Evolutionary conservation across 2,329 filamentous ascomycete species (phyloP).

Genomic region (Cordyceps pruinosa): DNA sequence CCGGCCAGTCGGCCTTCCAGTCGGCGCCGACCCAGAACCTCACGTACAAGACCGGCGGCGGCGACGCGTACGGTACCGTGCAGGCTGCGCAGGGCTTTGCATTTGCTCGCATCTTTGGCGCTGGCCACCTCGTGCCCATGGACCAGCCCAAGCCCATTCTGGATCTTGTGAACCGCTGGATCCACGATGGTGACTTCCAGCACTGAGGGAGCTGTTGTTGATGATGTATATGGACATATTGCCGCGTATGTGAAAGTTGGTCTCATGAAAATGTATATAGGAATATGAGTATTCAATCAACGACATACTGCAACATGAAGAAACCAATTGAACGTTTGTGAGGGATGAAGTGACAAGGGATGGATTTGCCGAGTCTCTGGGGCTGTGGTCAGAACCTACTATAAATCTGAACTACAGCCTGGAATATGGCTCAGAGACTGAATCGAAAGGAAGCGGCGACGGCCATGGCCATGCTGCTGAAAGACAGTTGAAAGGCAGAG

Average conservation of each 20-base stretch:
- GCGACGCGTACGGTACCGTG: conserved; percentile 60
- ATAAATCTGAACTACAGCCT: too few relatives aligned
- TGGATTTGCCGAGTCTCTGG: too few relatives aligned
- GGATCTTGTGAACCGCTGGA: conserved; percentile 93
- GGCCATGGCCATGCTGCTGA: too few relatives aligned
- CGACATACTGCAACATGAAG: not conserved
- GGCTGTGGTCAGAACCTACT: too few relatives aligned
- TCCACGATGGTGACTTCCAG: conserved; percentile 29
- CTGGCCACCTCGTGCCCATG: conserved; percentile 96
- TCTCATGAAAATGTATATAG: conserved; percentile 6
- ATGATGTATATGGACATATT: not conserved
- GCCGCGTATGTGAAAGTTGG: not conserved
- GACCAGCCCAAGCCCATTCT: conserved; percentile 86
- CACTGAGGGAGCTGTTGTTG: not conserved
- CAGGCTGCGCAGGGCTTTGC: conserved; percentile 91
- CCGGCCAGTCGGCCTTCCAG: conserved; percentile 74
- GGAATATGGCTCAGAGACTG: too few relatives aligned
- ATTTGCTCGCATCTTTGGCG: conserved; percentile 82
- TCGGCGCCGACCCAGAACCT: conserved; percentile 65
- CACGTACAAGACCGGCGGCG: conserved; percentile 39
- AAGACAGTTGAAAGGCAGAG: too few relatives aligned
- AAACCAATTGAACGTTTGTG: too few relatives aligned
- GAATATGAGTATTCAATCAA: not conserved
- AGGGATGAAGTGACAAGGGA: too few relatives aligned
- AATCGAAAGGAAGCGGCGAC: too few relatives aligned